Base-by-base conservation (phyloP, 2,329 filamentous ascomycete species). In the Fusarium graminum region DNA sequence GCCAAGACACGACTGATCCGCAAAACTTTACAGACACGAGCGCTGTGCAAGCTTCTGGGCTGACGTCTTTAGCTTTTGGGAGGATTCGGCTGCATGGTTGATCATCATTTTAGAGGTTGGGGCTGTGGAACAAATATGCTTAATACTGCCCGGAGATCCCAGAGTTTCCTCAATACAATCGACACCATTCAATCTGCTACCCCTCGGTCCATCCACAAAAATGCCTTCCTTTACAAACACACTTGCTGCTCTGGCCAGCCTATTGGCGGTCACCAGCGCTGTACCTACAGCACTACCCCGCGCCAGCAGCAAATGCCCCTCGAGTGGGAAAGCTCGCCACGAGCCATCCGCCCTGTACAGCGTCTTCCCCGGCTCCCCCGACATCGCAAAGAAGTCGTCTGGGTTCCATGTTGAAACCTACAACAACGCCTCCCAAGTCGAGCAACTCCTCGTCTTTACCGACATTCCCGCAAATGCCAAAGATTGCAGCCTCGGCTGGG, bases 401-500 rank as follows among this genome's bases (percentile, higher is more conserved):
- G 66, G 63, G 17, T 52, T 71, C 22, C 69, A 74, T n/a, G 36
- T 74, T 14, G 72, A 74, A 28, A 63, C 71, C 29, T 72, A 59
- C 52, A 51, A 65, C 58, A 70, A 70, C 41, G 50, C 49, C 14
- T 72, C 75, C 2, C 62, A 69, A 32, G 46, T 71, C 2, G 74
- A 78, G 61, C 77, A 79, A 43, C 72, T 76, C 2, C 64, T 70
- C 19, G 63, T 75, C 28, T 79, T 79, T 71, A 53, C 42, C 9
- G 74, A 72, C 6, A 71, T 79, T 51, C 77, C 77, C 0, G 36
- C 72, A 0, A 25, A 55, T 0, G 76, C 76, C 10, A 73, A 69
- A 49, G 42, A 47, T 3, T 79, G 77, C 70, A 38, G 38, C 4
- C 61, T 79, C n/a, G 59, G 61, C 13, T 79, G 77, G 77, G 46